Evolutionary conservation across 2,329 filamentous ascomycete species (phyloP), one percentile per base, ranked within the genome.

Genomic region (Septoria petroselini): DNA sequence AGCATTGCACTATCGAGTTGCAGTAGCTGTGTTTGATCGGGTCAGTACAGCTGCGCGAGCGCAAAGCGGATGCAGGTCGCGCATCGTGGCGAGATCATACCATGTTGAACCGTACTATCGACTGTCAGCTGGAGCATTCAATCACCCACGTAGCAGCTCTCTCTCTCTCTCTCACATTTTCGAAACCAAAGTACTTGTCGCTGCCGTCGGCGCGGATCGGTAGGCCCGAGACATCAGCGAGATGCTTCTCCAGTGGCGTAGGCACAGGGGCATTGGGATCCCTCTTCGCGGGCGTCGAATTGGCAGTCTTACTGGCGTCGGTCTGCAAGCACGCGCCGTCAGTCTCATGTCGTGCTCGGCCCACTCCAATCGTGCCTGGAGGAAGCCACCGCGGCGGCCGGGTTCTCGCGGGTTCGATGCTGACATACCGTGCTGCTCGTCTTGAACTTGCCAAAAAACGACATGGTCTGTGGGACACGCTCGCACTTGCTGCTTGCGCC

Each of bases 141-240:
- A 38, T 18, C 5, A 23, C 18, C 7, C 39, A 35, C n/a, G 31
- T 21, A n/a, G 34, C n/a, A n/a, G n/a, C n/a, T 12, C 9, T 34
- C 17, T 34, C 34, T n/a, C 7, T 15, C 23, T 57, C 43, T 76
- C 88, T 73, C 78, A 97, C 91, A 73, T 98, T 98, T 73, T 98
- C 93, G 69, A 97, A 85, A 12, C 93, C 93, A 73, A 94, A 97
- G 75, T 95, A 98, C 74, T 95, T 95, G 74, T 97, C 93, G 68
- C 88, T 95, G 46, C 93, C 93, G 71, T 97, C 91, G 60, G 80
- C 76, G 64, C 89, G 83, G 59, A 94, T 73, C 2, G 91, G 83
- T 15, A 30, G 34, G 3, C 90, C 91, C 52, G 88, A 83, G 69
- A 90, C 86, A 70, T 88, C 85, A 62, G 83, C 80, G 25, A 98